Base-by-base conservation (phyloP, 2,329 filamentous ascomycete species). In the Pseudogymnoascus sp. region DNA sequence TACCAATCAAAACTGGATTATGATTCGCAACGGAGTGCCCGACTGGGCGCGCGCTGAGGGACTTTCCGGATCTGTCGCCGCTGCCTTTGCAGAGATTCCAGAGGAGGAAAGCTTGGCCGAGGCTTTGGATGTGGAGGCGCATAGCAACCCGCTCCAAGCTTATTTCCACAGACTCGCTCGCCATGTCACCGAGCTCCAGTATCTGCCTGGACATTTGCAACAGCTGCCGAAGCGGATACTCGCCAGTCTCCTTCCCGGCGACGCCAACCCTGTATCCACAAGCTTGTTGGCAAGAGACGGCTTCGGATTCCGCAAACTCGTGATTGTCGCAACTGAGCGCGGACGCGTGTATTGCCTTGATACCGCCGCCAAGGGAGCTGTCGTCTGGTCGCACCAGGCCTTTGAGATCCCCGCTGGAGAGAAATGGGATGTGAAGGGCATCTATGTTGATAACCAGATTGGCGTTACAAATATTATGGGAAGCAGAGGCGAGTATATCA, bases 251-350 rank as follows among this genome's bases (percentile, higher is more conserved):
- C 68, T 76, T 5, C 76, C 76, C 25, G 84, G 86, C 33, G 83
- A 83, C 0, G 80, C 82, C 7, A 77, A 80, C 14, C 70, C 75
- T 0, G 75, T 71, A 11, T 75, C 76, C 21, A 73, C 74, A 18
- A 74, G 78, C 28, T 79, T 79, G 5, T 77, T 88, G n/a, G 77
- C 79, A 16, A 81, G 86, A 14, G 89, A 95, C 69, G 85, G 81
- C 40, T 97, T 97, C 73, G 93, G 93, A 4, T 93, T 97, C 75
- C 88, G 90, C 74, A 96, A 96, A 75, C 78, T 93, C 33, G 83
- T 93, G 5, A 80, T 97, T 63, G 79, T 96, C 60, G 92, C 88
- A 5, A 96, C 93, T 1, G 82, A 85, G 62, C 87, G 86, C 63
- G 93, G 93, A 12, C 87, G 89, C 67, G 77, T 97, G 16, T 89